Base-by-base conservation (phyloP, 169 alveolate genomes). In the Plasmodium knowlesi region DNA sequence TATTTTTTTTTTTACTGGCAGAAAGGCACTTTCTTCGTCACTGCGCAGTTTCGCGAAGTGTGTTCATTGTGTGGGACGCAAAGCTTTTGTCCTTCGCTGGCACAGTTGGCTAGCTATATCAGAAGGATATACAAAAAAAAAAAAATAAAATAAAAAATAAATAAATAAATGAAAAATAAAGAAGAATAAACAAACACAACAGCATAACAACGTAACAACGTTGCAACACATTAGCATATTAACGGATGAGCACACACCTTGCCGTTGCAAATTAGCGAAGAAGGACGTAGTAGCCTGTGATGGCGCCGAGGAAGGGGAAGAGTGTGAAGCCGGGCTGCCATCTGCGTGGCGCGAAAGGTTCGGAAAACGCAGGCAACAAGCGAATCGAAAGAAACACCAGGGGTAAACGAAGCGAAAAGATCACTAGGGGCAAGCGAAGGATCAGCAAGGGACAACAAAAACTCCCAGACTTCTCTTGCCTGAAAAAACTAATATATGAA, bases 391-490 rank as follows among this genome's bases (percentile, higher is more conserved):
- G 57, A 3, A 84, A 54, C 39, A 70, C 70, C 34, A 70, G 57
- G 46, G 30, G 76, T 8, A 84, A 84, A 32, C 50, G 71, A 71
- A 73, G 61, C 16, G 30, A 9, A 82, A 82, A 32, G 3, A 84
- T 32, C 39, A 70, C 70, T 46, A 70, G 57, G 46, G 46, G 76
- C n/a, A 84, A 84, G 50, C 50, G 71, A 71, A 84, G 61, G 41
- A 39, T 12, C 53, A 46, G 70, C 25, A 73, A 73, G n/a, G 57
- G 41, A 32, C 73, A 84, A 9, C 85, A 84, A 12, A 84, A 84
- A 54, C 82, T 88, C 5, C 94, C 94, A 22, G 94, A 88, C 34
- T 88, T 88, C 71, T 88, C 94, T 5, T 88, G 94, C 72, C 82
- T 88, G 71, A 76, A 88, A 79, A 88, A 88, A 88, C 71, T 88